Evolutionary conservation across 371 early-diverging fungal species (phyloP), one percentile per base, ranked within the genome.

Genomic region (Mortierella sp.): DNA sequence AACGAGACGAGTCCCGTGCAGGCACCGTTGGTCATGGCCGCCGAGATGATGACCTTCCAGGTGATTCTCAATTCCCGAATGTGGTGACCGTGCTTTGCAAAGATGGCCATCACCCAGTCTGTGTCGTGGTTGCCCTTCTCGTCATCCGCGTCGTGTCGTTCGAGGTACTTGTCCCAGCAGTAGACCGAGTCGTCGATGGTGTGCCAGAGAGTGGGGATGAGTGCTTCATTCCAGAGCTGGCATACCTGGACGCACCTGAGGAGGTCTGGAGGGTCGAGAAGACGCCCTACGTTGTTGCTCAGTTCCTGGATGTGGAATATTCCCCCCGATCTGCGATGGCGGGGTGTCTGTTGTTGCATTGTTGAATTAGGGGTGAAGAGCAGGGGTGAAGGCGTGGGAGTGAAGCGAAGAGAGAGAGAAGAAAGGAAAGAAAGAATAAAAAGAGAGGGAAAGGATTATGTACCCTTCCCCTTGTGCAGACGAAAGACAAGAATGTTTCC

Each of bases 161-260:
- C 34, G 66, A 66, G 44, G 66, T 29, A 19, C 9, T 41, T 37
- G 4, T 31, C 29, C 44, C 66, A 66, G 26, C 16, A 66, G 26
- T 66, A 11, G 10, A 9, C 26, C 0, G 29, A 19, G 45, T 66
- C 66, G 31, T 66, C 66, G 45, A 66, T 66, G 31, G 66, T 66
- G 66, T 66, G 66, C 66, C 66, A 65, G 44, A 65, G 66, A 0
- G 66, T 26, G 2, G 66, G 44, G 16, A n/a, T 24, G 24, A 65
- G 19, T 24, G 29, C 22, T 29, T 11, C 3, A 16, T 65, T 14
- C 66, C 66, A 66, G 26, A 44, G 66, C 2, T 13, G 22, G 8
- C 31, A 66, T 26, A 66, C 45, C 22, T 66, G 66, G 43, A 66
- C 29, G 9, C 66, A 66, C 29, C 14, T 4, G 40, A 45, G 40